A percentile compares a stretch with the other conserved stretches of the same genome.
phyloP scores from a whole-genome alignment of 352 stramenopile genomes.

The Globisporangium echinulatum region DNA sequence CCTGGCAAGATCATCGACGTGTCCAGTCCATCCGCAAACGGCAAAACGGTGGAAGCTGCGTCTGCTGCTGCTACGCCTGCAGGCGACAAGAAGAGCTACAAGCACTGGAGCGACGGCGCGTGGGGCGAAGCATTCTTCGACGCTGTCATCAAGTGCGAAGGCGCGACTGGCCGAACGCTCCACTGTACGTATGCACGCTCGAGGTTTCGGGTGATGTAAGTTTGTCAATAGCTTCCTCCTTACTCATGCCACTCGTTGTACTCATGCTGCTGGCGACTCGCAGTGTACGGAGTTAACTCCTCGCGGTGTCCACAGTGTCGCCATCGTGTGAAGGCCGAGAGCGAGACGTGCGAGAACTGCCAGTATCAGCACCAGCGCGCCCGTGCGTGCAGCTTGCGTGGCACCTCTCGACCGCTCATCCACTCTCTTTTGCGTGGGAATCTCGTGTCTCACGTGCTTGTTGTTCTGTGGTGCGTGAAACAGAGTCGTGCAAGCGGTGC shows the following conservation, averaged over 20 bases:
- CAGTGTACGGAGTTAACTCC: constrained; percentile 61
- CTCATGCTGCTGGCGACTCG: background rate
- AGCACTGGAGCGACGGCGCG: constrained; percentile 1
- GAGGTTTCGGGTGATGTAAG: no score
- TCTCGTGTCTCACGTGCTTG: background rate
- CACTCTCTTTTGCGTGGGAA: background rate
- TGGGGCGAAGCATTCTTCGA: constrained; percentile 39
- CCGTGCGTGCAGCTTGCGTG: constrained; percentile 19
- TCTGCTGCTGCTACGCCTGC: background rate
- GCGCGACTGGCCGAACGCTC: constrained; percentile 39
- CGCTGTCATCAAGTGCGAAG: constrained; percentile 38
- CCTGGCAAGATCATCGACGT: background rate
- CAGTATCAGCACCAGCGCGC: constrained; percentile 24
- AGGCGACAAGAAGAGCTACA: background rate
- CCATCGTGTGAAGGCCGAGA: constrained; percentile 25
- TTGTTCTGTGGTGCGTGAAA: background rate
- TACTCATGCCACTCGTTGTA: background rate
- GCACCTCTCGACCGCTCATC: no score
- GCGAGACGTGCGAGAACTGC: constrained; percentile 34
- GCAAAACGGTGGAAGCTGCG: background rate
- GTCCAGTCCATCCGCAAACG: background rate
- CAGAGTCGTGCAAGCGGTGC: constrained; percentile 44
- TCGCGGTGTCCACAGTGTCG: constrained; percentile 43
- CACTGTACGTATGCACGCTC: constrained; percentile 27
- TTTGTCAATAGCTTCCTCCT: background rate